These are phyloP conservation scores for Daldinia sp. DNA, from an alignment of 2,329 filamentous ascomycete species.

Conservation along the genomic window DNA sequence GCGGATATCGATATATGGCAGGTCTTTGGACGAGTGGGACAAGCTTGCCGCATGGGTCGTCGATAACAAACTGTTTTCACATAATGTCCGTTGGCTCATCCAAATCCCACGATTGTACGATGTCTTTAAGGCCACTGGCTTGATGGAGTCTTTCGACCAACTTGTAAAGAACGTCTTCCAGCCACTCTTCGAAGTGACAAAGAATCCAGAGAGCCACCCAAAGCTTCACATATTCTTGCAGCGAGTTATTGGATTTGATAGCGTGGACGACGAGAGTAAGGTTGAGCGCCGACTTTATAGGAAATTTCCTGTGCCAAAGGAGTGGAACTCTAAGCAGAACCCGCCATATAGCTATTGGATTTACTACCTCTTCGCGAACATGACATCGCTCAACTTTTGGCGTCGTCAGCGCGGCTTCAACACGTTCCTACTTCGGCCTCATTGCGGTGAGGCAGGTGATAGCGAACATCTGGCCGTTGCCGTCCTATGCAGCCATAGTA, in stretches of 20 bases:
- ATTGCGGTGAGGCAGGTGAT: conserved; percentile 97
- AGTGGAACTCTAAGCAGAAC: conserved; percentile 93
- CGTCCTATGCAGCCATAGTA: conserved; percentile 93
- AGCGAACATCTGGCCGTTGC: conserved; percentile 95
- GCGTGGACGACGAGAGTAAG: conserved; percentile 98
- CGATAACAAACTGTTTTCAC: conserved; percentile 97
- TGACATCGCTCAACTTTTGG: conserved; percentile 91
- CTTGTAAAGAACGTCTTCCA: conserved; percentile 92
- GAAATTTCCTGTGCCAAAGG: conserved; percentile 91
- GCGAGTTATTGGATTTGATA: conserved; percentile 95
- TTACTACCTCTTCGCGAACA: conserved; percentile 96
- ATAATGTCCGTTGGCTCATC: conserved; percentile 97
- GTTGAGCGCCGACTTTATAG: conserved; percentile 92
- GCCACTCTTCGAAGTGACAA: conserved; percentile 93
- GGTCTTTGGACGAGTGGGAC: conserved; percentile 94
- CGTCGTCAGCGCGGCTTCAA: conserved; percentile 93
- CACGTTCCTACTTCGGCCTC: conserved; percentile 90
- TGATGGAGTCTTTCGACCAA: conserved; percentile 92
- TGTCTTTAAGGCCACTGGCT: conserved; percentile 88
- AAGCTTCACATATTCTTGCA: conserved; percentile 96
- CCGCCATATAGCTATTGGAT: conserved; percentile 99
- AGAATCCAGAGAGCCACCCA: conserved; percentile 85
- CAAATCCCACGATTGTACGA: conserved; percentile 95
- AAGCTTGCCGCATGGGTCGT: conserved; percentile 97
- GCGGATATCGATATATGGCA: conserved; percentile 97